Evolutionary conservation across 768 basidiomycete species (phyloP), one percentile per base, ranked within the genome.

Genomic region (Phaeolepiota aurea): DNA sequence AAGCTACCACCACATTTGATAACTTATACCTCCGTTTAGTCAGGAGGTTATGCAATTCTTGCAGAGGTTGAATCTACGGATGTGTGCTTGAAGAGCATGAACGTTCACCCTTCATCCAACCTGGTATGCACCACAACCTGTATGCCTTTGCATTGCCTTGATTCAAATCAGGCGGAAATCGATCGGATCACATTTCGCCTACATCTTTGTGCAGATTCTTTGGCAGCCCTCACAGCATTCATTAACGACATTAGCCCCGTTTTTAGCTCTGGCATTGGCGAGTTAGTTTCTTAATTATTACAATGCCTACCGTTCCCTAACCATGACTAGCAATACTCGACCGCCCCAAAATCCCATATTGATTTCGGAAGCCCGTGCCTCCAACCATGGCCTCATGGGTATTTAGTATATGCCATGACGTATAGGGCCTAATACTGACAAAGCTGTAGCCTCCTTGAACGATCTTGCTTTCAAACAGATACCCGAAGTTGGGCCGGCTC

Each of bases 371-470:
- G 45, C 48, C 18, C 32, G 46, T 23, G 34, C 40, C 14, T 36
- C 47, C 5, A 42, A 32, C 16, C 42, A 43, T 23, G 48, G 44
- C 20, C 52, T 73, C 12, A 66, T 73, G 60, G 63, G 69, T 72
- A 54, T 43, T n/a, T n/a, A n/a, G n/a, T n/a, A n/a, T n/a, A n/a
- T n/a, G n/a, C n/a, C n/a, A n/a, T n/a, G n/a, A n/a, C n/a, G n/a
- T n/a, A n/a, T n/a, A n/a, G n/a, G n/a, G 22, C 35, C 39, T 15
- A 37, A 30, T 28, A 28, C 23, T 22, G 31, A 18, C 21, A 2
- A 43, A 87, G 83, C n/a, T n/a, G n/a, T n/a, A n/a, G n/a, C 74
- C 40, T 85, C 84, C 7, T 64, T 96, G 23, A 91, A 94, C 41
- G 83, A 91, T 42, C 61, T 83, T 23, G 87, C 91, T 1, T 96